These are phyloP conservation scores for Albophoma yamanashiensis DNA, from an alignment of 2,329 filamentous ascomycete genomes.

Conservation along the genomic window DNA sequence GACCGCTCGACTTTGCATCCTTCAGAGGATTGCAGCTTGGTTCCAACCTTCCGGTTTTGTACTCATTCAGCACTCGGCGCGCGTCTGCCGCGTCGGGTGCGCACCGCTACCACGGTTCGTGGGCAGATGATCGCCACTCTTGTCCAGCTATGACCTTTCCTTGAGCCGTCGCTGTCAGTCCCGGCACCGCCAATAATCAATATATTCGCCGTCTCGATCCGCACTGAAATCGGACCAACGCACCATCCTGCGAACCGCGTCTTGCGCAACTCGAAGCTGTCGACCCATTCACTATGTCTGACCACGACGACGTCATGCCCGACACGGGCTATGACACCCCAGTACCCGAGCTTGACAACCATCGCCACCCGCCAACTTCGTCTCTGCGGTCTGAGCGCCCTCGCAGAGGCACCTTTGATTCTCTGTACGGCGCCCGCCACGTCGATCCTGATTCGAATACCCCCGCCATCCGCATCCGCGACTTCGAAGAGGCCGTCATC, in stretches of 20 bases:
- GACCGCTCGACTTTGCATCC: background rate
- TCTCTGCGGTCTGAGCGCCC: constrained; percentile 49
- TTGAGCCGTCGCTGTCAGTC: constrained; percentile 9
- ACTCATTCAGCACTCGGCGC: constrained; percentile 22
- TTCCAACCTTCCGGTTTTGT: constrained; percentile 15
- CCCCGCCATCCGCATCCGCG: constrained; percentile 47
- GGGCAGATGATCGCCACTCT: constrained; percentile 4
- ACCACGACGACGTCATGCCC: constrained; percentile 48
- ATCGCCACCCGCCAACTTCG: constrained; percentile 57
- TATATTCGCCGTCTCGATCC: constrained; percentile 3
- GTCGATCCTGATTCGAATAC: constrained; percentile 24
- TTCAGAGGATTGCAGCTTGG: background rate
- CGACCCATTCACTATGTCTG: constrained; percentile 44
- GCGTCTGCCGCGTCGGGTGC: constrained; percentile 25
- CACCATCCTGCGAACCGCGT: background rate
- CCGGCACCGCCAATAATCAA: constrained; percentile 1
- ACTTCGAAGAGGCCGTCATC: constrained; percentile 78
- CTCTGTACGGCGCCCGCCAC: constrained; percentile 46
- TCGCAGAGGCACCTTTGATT: constrained; percentile 65
- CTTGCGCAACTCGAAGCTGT: background rate
- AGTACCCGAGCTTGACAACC: constrained; percentile 77
- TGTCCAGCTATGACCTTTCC: constrained; percentile 18
- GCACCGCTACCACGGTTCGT: constrained; percentile 4
- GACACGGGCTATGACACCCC: constrained; percentile 62
- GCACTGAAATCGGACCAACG: too few relatives aligned